phyloP scores from a whole-genome alignment of 805 yeast genomes.

The Ogataea chonburiensis region DNA sequence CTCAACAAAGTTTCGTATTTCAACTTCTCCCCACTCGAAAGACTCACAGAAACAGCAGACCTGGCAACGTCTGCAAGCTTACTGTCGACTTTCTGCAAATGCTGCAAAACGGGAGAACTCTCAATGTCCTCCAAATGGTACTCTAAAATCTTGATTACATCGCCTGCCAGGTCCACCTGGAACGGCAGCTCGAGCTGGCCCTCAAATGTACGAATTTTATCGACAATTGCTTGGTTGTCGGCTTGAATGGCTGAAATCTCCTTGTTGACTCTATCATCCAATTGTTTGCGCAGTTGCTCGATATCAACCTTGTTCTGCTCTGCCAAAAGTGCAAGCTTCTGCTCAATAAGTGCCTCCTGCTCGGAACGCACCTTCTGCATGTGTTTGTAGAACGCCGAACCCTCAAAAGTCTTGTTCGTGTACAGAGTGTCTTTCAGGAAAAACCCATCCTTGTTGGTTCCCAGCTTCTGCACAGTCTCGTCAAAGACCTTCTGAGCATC shows the following conservation, averaged over 20 bases:
- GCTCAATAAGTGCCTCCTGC: slow-evolving; percentile 25
- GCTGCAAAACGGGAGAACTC: slow-evolving; percentile 22
- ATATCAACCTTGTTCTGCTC: slow-evolving; percentile 19
- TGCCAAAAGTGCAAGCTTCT: slow-evolving; percentile 27
- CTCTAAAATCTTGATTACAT: slow-evolving; percentile 21
- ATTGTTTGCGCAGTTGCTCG: slow-evolving; percentile 21
- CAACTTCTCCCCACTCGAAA: slow-evolving; percentile 7
- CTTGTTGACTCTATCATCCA: slow-evolving; percentile 24
- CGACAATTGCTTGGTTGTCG: slow-evolving; percentile 12
- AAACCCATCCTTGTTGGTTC: slow-evolving; percentile 27
- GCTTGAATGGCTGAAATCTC: slow-evolving; percentile 7
- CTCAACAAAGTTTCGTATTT: slow-evolving; percentile 1
- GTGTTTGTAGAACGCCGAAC: slow-evolving; percentile 24
- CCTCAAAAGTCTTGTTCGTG: slow-evolving; percentile 22
- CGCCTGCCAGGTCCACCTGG: slow-evolving; percentile 19
- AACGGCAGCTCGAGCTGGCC: slow-evolving; percentile 18
- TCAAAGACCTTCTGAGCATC: slow-evolving; percentile 3
- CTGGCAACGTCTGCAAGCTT: slow-evolving; percentile 22
- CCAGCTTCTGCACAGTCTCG: slow-evolving; percentile 15
- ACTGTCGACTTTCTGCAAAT: slow-evolving; percentile 18
- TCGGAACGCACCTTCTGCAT: slow-evolving; percentile 19
- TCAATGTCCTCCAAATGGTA: slow-evolving; percentile 20
- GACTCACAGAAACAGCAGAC: background rate
- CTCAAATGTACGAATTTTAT: slow-evolving; percentile 20
- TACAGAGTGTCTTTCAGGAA: slow-evolving; percentile 21